Percentiles rank a stretch among this genome's conserved stretches.
Conservation (phyloP, 2,329 filamentous ascomycete species). For the Xylaria sp. region DNA sequence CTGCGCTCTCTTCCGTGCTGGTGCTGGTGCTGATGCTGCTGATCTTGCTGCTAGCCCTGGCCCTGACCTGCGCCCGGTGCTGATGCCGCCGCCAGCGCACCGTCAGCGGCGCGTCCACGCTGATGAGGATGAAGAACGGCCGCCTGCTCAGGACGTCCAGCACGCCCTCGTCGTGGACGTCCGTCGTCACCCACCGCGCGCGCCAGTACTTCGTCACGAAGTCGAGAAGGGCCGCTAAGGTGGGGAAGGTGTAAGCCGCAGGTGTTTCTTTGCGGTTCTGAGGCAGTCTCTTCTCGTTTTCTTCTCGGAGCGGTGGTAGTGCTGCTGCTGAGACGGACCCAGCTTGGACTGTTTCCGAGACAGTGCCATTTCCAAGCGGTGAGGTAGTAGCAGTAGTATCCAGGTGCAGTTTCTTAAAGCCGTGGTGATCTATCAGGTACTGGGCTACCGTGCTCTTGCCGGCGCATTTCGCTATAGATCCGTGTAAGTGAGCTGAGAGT, state of each 20-base stretch:
- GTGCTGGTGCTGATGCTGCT: background rate
- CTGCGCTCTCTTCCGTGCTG: too few relatives aligned
- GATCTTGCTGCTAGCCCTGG: constrained; percentile 1
- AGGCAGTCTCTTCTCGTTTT: constrained; percentile 4
- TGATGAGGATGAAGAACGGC: constrained; percentile 91
- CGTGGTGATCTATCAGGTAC: constrained; percentile 82
- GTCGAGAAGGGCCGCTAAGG: constrained; percentile 71
- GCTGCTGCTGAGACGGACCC: background rate
- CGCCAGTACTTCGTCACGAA: constrained; percentile 86
- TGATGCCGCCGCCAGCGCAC: constrained; percentile 82
- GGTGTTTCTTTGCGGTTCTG: constrained; percentile 9
- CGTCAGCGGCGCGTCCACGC: constrained; percentile 85
- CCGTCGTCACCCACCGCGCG: constrained; percentile 81
- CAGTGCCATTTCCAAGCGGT: background rate
- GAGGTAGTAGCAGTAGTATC: constrained; percentile 19
- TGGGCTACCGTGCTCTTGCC: constrained; percentile 89
- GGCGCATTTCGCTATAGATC: constrained; percentile 72
- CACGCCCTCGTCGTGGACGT: constrained; percentile 72
- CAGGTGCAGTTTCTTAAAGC: constrained; percentile 75
- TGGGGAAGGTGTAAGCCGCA: constrained; percentile 54
- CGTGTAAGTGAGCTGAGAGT: constrained; percentile 13
- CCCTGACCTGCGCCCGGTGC: constrained; percentile 25
- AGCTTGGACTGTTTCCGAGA: background rate
- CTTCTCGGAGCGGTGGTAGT: constrained; percentile 1
- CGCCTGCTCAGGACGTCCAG: constrained; percentile 77